phyloP scores from a whole-genome alignment of 129 eudicot species.

The Solidago caesia region DNA sequence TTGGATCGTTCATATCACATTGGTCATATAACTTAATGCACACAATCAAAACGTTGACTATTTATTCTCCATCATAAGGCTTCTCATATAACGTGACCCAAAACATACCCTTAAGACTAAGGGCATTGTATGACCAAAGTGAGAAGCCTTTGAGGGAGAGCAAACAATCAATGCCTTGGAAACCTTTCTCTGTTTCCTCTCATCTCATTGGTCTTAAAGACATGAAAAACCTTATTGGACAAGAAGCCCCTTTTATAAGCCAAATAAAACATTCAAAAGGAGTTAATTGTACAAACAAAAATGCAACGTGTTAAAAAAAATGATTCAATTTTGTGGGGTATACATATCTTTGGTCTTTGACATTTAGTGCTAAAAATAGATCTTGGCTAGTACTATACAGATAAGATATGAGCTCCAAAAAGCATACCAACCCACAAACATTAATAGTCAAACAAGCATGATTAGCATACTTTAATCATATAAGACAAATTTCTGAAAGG shows the following conservation, averaged over 20 bases:
- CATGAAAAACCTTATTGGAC: slow-evolving; percentile 37
- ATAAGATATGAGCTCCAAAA: slow-evolving; percentile 31
- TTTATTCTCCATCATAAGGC: not conserved
- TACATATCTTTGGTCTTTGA: slow-evolving; percentile 43
- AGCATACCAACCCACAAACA: slow-evolving; percentile 31
- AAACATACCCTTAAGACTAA: not conserved
- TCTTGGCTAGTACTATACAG: slow-evolving; percentile 26
- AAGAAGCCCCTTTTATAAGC: slow-evolving; percentile 42
- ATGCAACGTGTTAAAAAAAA: slow-evolving; percentile 12
- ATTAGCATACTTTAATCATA: slow-evolving; percentile 20
- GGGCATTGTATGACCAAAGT: not conserved
- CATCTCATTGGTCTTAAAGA: not conserved
- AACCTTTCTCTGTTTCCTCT: not conserved
- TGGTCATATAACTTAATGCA: not conserved
- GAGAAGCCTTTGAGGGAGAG: slow-evolving; percentile 12
- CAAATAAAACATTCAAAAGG: slow-evolving; percentile 7
- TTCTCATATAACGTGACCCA: not conserved
- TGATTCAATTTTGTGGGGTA: slow-evolving; percentile 34
- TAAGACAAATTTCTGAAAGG: slow-evolving; percentile 12
- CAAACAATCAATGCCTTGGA: slow-evolving; percentile 5
- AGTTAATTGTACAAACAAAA: slow-evolving; percentile 13
- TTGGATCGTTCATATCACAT: not conserved
- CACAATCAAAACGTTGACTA: not conserved
- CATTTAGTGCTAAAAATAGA: slow-evolving; percentile 33
- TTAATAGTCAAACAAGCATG: slow-evolving; percentile 25